Evolutionary conservation across 345 rosid species (phyloP).

Genomic region (Eucalyptus globulus): DNA sequence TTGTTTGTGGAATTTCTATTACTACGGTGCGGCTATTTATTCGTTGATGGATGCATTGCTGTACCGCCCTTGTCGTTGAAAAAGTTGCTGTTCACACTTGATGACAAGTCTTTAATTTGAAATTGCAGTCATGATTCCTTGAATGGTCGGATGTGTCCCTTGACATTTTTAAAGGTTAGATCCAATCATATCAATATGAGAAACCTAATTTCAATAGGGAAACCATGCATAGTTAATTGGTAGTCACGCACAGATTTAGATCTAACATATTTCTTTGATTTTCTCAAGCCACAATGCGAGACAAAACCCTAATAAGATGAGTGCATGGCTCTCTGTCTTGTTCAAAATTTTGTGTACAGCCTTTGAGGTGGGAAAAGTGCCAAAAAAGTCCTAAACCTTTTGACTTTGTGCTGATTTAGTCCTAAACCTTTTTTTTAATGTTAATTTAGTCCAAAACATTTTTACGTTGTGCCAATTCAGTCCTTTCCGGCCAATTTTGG

Average conservation of each 20-base stretch:
- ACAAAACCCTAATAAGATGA: not conserved
- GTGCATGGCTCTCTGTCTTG: not conserved
- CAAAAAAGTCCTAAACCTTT: no score
- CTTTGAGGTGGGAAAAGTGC: no score
- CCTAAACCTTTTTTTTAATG: no score
- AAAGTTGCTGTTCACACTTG: not conserved
- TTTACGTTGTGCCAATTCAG: no score
- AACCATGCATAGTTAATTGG: not conserved
- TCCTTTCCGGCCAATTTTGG: no score
- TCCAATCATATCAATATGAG: not conserved
- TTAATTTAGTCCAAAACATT: no score
- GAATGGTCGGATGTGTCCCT: not conserved
- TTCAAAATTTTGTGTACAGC: not conserved
- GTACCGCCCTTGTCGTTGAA: not conserved
- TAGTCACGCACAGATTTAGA: not conserved
- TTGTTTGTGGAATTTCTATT: not conserved
- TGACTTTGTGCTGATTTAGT: no score
- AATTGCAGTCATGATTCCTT: not conserved
- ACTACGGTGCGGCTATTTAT: not conserved
- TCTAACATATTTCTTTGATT: not conserved
- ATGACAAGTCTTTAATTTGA: not conserved
- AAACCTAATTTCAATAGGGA: not conserved
- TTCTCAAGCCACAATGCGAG: not conserved
- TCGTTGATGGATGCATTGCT: not conserved
- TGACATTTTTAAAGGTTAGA: not conserved